Percentiles rank a stretch among this genome's conserved stretches.
Evolutionary conservation across 2,329 filamentous ascomycete genomes (phyloP).

Genomic region (Periconia macrospinosa): DNA sequence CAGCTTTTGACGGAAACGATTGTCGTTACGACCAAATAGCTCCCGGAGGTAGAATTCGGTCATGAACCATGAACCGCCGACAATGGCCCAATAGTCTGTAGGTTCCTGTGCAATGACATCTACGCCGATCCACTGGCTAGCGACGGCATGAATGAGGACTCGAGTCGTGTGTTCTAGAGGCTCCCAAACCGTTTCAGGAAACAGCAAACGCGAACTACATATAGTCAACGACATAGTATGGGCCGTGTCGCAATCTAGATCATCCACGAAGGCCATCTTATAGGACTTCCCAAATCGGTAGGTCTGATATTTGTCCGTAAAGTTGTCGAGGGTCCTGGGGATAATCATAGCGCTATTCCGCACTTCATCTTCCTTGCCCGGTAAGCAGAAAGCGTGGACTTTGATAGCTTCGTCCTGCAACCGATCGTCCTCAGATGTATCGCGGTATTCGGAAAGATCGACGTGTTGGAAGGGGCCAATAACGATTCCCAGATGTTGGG

Average conservation of each 20-base stretch:
- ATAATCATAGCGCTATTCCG: constrained; percentile 85
- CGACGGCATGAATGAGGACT: constrained; percentile 78
- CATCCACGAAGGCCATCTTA: constrained; percentile 92
- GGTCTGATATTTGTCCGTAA: constrained; percentile 82
- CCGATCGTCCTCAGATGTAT: constrained; percentile 88
- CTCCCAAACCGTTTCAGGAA: constrained; percentile 82
- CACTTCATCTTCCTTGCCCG: constrained; percentile 78
- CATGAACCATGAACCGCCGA: constrained; percentile 92
- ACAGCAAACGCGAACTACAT: constrained; percentile 83
- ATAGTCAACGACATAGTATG: constrained; percentile 83
- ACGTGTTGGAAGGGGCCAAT: constrained; percentile 94
- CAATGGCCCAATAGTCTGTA: constrained; percentile 83
- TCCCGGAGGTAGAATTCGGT: constrained; percentile 89
- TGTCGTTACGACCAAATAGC: constrained; percentile 92
- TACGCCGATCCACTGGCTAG: constrained; percentile 92
- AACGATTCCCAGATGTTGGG: constrained; percentile 90
- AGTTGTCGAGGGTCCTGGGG: constrained; percentile 83
- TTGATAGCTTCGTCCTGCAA: constrained; percentile 86
- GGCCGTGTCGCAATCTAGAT: constrained; percentile 73
- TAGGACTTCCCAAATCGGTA: constrained; percentile 86
- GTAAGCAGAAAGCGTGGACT: constrained; percentile 88
- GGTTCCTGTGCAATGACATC: constrained; percentile 83
- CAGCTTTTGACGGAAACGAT: constrained; percentile 84
- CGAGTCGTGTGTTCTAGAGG: constrained; percentile 80
- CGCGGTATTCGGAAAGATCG: constrained; percentile 84